Conservation (phyloP, 1,284 basidiomycete genomes). For the Mixia osmundae region DNA sequence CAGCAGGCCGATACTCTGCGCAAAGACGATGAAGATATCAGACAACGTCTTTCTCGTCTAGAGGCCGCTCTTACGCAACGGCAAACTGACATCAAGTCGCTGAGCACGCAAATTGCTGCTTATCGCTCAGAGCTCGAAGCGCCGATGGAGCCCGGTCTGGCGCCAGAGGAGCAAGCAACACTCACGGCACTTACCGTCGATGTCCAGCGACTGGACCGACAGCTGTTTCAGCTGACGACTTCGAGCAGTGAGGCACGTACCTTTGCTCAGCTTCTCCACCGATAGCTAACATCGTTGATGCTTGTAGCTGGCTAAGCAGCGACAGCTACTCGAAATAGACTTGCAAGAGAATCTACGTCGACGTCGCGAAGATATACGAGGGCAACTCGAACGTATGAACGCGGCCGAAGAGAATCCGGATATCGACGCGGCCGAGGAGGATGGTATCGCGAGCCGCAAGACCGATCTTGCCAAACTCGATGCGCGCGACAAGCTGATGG, state of each 20-base stretch:
- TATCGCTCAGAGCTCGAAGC: constrained; percentile 49
- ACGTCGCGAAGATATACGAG: constrained; percentile 47
- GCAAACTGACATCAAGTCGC: constrained; percentile 38
- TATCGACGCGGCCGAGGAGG: constrained; percentile 30
- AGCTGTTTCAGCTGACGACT: constrained; percentile 42
- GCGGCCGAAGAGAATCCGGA: constrained; percentile 34
- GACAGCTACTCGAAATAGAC: constrained; percentile 72
- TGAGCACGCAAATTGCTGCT: constrained; percentile 35
- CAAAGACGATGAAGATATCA: constrained; percentile 45
- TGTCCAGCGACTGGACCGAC: constrained; percentile 46
- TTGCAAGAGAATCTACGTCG: constrained; percentile 67
- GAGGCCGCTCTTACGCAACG: constrained; percentile 47
- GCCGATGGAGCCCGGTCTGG: constrained; percentile 50
- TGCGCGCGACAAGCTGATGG: constrained; percentile 38
- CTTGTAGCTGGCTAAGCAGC: constrained; percentile 44
- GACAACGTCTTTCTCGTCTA: constrained; percentile 37
- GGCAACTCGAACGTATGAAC: constrained; percentile 48
- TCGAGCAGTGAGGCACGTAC: constrained; percentile 42
- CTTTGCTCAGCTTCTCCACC: constrained; percentile 1
- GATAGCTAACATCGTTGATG: neutral
- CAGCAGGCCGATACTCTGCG: constrained; percentile 39
- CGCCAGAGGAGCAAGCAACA: constrained; percentile 40
- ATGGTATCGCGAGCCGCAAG: constrained; percentile 39
- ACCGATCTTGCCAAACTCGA: constrained; percentile 45
- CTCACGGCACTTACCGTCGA: constrained; percentile 50